These are phyloP conservation scores for Alternaria triticina DNA, from an alignment of 2,329 filamentous ascomycete genomes.

Conservation along the genomic window DNA sequence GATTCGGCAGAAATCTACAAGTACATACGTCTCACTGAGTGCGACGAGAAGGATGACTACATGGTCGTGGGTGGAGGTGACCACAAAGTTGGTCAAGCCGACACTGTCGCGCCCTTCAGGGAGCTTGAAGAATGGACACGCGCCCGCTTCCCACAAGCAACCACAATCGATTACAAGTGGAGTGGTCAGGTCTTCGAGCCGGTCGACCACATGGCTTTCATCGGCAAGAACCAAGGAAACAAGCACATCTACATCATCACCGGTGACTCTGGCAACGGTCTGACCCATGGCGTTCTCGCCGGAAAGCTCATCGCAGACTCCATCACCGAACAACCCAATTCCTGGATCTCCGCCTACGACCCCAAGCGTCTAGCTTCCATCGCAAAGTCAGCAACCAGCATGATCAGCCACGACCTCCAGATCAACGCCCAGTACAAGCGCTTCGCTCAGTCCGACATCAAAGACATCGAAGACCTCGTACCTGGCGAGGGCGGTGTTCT, in stretches of 20 bases:
- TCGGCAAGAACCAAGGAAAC: constrained; percentile 61
- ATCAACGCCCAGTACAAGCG: constrained; percentile 65
- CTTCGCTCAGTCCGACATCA: constrained; percentile 60
- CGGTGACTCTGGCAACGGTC: constrained; percentile 64
- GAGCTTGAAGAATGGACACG: constrained; percentile 62
- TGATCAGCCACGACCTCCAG: constrained; percentile 61
- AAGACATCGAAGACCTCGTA: constrained; percentile 62
- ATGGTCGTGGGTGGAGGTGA: constrained; percentile 64
- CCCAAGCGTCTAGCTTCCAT: constrained; percentile 57
- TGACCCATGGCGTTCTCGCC: constrained; percentile 63
- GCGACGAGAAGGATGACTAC: constrained; percentile 62
- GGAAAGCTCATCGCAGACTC: constrained; percentile 61
- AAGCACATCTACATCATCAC: constrained; percentile 62
- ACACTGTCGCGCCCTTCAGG: constrained; percentile 54
- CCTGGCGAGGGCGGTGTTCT: constrained; percentile 60
- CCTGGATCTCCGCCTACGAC: constrained; percentile 59
- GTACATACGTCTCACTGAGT: constrained; percentile 61
- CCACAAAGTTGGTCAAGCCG: constrained; percentile 64
- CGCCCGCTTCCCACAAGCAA: constrained; percentile 59
- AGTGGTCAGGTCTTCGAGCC: constrained; percentile 65
- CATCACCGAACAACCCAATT: constrained; percentile 58
- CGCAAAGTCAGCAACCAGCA: constrained; percentile 52
- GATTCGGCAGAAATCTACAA: constrained; percentile 63
- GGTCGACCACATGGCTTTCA: constrained; percentile 62
- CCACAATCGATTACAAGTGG: constrained; percentile 62